Base-by-base conservation (phyloP, 2,329 filamentous ascomycete species). In the Colletotrichum eleusines region DNA sequence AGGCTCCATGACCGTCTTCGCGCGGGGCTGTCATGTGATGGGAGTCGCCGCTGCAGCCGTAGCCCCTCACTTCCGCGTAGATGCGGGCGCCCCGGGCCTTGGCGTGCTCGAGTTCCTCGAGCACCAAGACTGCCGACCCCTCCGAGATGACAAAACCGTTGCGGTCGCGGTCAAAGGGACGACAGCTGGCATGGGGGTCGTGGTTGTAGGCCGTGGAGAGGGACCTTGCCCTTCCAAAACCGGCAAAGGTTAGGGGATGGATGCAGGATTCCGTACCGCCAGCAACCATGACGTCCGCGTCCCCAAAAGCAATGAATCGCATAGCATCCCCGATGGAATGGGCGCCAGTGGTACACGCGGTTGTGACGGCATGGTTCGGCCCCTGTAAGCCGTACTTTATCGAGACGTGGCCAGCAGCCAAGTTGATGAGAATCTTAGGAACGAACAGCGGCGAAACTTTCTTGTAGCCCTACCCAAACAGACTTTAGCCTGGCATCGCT, bases 221-320 rank as follows among this genome's bases (percentile, higher is more conserved):
- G 63, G 95, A 98, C 70, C 95, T 89, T 1, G 95, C 94, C 72
- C 94, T 88, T 31, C 94, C 92, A 77, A 99, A 99, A 8, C 95
- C 96, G 8, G 95, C 94, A 75, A 98, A 92, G 1, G 95, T 93
- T 53, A 99, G 86, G 12, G 96, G 96, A 78, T 99, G 95, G 66
- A 99, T 95, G 79, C 96, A 99, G 0, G 95, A 94, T 81, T 99
- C 96, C 11, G 95, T 90, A 35, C 95, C 95, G 51, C 96, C 96
- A n/a, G 96, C 94, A 11, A 99, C 83, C 94, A 99, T 98, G 65
- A 98, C 92, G 79, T 97, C 88, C 55, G 95, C 95, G 78, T 98
- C 95, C 8, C 94, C 95, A 77, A 91, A 91, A n/a, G 92, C 89
- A 72, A 99, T 95, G 78, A 98, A 94, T 23, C 95, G 90, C n/a